Conservation (phyloP, 1,284 basidiomycete genomes). For the Tylopilus sp. region DNA sequence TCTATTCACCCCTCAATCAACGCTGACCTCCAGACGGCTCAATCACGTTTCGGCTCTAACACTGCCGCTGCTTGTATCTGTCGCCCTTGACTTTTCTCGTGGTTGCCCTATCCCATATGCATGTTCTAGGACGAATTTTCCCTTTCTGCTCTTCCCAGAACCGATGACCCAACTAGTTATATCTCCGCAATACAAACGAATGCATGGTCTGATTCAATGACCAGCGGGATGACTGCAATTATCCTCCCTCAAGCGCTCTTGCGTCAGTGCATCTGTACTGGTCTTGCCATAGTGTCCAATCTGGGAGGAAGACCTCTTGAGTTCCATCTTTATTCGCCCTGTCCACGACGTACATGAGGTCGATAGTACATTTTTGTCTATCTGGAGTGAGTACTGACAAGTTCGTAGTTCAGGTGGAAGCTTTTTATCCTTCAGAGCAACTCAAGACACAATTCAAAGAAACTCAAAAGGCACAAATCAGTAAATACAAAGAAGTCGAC, state of each 20-base stretch:
- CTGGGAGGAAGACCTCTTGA: conserved; percentile 57
- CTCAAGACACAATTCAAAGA: conserved; percentile 76
- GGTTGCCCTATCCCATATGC: conserved; percentile 53
- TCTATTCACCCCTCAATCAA: conserved; percentile 28
- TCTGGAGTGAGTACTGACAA: neutral
- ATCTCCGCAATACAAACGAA: conserved; percentile 68
- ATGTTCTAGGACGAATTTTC: conserved; percentile 51
- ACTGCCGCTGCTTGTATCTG: conserved; percentile 46
- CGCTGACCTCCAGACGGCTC: conserved; percentile 39
- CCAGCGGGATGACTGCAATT: conserved; percentile 65
- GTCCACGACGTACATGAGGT: conserved; percentile 52
- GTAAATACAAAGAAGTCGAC: conserved; percentile 76
- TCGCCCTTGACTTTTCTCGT: conserved; percentile 68
- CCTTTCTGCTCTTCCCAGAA: neutral
- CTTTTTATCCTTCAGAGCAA: conserved; percentile 63
- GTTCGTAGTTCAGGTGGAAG: conserved; percentile 48
- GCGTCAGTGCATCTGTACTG: too few relatives aligned
- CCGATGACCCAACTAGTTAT: conserved; percentile 33
- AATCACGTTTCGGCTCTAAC: conserved; percentile 40
- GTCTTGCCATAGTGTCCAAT: conserved; percentile 38
- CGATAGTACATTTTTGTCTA: conserved; percentile 26
- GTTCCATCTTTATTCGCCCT: conserved; percentile 61
- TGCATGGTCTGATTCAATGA: conserved; percentile 71
- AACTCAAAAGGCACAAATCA: conserved; percentile 81
- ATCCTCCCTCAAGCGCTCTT: too few relatives aligned